Evolutionary conservation across 139 green algal genomes (phyloP).

Genomic region (Marvania coccoides): DNA sequence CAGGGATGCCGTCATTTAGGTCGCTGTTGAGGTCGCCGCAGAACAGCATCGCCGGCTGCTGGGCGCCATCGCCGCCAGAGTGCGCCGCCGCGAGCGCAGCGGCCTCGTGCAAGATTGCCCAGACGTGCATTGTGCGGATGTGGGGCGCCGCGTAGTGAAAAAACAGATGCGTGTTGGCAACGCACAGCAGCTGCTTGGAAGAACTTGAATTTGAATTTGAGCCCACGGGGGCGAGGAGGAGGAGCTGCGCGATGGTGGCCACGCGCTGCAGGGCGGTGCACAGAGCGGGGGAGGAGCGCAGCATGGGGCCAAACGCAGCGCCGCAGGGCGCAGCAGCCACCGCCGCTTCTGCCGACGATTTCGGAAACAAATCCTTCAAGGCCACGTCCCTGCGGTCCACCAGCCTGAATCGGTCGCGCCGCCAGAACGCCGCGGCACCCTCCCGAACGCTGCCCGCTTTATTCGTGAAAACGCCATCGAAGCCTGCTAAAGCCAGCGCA

Average conservation of each 20-base stretch:
- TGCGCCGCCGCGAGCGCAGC: conserved; percentile 18
- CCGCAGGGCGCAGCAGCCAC: neutral
- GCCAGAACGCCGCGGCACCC: conserved; percentile 59
- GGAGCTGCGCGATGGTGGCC: conserved; percentile 70
- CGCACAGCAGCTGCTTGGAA: conserved; percentile 28
- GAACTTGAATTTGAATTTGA: too few species aligned
- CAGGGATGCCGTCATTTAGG: conserved; percentile 77
- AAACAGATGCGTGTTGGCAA: conserved; percentile 91
- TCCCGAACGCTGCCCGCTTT: conserved; percentile 67
- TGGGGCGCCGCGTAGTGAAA: conserved; percentile 83
- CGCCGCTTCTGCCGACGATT: conserved; percentile 15
- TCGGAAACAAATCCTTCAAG: conserved; percentile 38
- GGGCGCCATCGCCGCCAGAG: neutral
- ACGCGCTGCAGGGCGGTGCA: conserved; percentile 61
- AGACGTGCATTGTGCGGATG: conserved; percentile 79
- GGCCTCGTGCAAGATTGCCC: conserved; percentile 58
- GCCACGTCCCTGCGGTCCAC: conserved; percentile 32
- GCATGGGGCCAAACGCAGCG: conserved; percentile 52
- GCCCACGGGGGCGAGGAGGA: conserved; percentile 28
- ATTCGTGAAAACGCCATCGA: conserved; percentile 64
- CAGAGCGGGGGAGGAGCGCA: conserved; percentile 52
- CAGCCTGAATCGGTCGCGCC: conserved; percentile 25
- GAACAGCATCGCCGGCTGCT: conserved; percentile 53
- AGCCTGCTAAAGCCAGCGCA: conserved; percentile 31
- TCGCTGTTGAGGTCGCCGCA: conserved; percentile 84